Percentiles rank a stretch among this genome's conserved stretches.
Conservation (phyloP, 2,329 filamentous ascomycete species). For the Ophiocordyceps polyrhachis-furcata region DNA sequence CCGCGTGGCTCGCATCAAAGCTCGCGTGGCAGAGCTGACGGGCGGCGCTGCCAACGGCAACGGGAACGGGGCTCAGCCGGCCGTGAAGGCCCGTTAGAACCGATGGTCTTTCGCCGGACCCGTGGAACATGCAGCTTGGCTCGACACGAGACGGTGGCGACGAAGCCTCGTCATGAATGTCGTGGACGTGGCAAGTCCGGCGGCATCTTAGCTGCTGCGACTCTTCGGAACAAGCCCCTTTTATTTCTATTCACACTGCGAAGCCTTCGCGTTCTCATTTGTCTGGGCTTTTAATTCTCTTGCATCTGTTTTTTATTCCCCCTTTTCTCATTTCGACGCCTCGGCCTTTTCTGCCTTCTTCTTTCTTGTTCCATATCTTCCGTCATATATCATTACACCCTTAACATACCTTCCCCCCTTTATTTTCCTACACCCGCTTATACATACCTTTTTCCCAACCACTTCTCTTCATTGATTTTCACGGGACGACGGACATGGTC, state of each 20-base stretch:
- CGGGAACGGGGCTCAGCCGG: constrained; percentile 16
- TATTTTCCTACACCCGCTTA: neutral
- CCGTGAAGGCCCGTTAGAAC: constrained; percentile 7
- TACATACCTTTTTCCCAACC: constrained; percentile 1
- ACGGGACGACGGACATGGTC: constrained; percentile 5
- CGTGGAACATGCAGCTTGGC: neutral
- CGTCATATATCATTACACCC: neutral
- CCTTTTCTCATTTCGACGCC: neutral
- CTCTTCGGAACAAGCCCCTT: neutral
- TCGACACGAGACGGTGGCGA: neutral
- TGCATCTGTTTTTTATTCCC: neutral
- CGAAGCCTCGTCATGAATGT: neutral
- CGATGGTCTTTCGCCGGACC: constrained; percentile 2
- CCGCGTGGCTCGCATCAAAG: constrained; percentile 92
- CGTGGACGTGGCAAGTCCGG: neutral
- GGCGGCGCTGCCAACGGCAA: constrained; percentile 51
- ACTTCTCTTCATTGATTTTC: constrained; percentile 8
- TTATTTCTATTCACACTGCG: constrained; percentile 1
- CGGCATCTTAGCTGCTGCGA: neutral
- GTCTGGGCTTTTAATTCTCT: constrained; percentile 1
- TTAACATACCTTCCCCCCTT: neutral
- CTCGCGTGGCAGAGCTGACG: constrained; percentile 84
- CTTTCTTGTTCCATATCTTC: constrained; percentile 2
- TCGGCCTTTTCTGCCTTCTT: neutral
- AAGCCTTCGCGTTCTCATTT: constrained; percentile 2